phyloP scores from a whole-genome alignment of 306 rosid genomes.

The Pueraria montana region DNA sequence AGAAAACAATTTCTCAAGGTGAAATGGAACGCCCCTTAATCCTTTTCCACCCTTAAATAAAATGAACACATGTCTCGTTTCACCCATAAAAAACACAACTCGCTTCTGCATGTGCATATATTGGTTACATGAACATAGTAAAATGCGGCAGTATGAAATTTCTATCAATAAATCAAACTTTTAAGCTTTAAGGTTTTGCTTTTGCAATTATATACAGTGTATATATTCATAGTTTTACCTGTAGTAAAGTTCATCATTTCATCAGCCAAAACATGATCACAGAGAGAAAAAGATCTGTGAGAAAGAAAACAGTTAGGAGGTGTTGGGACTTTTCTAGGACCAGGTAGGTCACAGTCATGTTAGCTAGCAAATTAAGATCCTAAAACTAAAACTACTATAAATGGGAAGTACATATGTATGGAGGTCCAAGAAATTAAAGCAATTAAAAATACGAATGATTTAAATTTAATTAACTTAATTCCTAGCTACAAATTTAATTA shows the following conservation, averaged over 20 bases:
- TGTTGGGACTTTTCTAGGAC: not conserved
- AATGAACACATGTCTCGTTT: not conserved
- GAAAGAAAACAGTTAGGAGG: not conserved
- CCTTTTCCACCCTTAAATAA: not conserved
- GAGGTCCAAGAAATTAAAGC: slow-evolving; percentile 15
- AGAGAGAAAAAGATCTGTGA: not conserved
- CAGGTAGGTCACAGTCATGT: not conserved
- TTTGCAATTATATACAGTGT: not conserved
- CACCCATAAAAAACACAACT: too few relatives aligned
- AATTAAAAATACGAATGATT: not conserved
- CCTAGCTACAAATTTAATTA: not conserved
- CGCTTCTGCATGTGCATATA: too few relatives aligned
- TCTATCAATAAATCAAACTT: not conserved
- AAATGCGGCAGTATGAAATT: not conserved
- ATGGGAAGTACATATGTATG: not conserved
- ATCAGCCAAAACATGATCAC: not conserved
- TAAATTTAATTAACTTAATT: not conserved
- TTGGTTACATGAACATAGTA: too few relatives aligned
- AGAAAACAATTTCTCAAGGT: not conserved
- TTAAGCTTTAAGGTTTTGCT: not conserved
- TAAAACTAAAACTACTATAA: slow-evolving; percentile 1
- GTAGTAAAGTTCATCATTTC: not conserved
- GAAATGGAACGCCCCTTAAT: not conserved
- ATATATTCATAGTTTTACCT: not conserved
- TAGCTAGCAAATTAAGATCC: slow-evolving; percentile 11